A percentile compares a stretch with the other conserved stretches of the same genome.
Conservation (phyloP, 2,329 filamentous ascomycete species). For the Zalaria obscura region DNA sequence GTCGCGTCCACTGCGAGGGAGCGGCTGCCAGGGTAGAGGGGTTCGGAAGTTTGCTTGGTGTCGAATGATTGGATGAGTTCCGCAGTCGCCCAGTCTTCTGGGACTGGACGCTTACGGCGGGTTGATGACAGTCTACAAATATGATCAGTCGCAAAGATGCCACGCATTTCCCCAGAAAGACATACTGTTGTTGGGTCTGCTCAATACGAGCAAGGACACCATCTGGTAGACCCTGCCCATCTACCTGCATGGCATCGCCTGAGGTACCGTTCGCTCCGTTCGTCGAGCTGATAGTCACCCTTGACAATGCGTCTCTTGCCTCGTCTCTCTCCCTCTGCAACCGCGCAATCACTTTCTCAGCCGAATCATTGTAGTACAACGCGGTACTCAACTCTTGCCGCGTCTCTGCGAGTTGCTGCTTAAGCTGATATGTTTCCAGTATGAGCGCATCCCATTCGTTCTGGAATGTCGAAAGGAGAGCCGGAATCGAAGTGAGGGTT, state of each 20-base stretch:
- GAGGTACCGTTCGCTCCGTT: slow-evolving; percentile 32
- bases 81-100: slow-evolving; percentile 68
- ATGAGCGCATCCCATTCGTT: slow-evolving; percentile 96
- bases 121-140: slow-evolving; percentile 61
- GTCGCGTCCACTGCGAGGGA: slow-evolving; percentile 43
- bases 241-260: slow-evolving; percentile 87
- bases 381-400: slow-evolving; percentile 87
- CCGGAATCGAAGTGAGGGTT: slow-evolving; percentile 88
- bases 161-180: slow-evolving; percentile 9
- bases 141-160: slow-evolving; percentile 10
- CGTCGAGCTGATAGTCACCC: slow-evolving; percentile 53
- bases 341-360: slow-evolving; percentile 85
- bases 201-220: slow-evolving; percentile 61
- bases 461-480: slow-evolving; percentile 85
- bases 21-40: slow-evolving; percentile 44
- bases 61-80: slow-evolving; percentile 54
- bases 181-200: slow-evolving; percentile 65
- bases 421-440: slow-evolving; percentile 79
- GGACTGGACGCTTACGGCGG: slow-evolving; percentile 77
- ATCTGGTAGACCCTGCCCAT: slow-evolving; percentile 62
- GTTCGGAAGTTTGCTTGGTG: slow-evolving; percentile 37
- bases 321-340: slow-evolving; percentile 87
- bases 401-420: slow-evolving; percentile 78
- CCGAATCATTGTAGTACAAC: slow-evolving; percentile 93
- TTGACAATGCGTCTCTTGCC: slow-evolving; percentile 75